Percentiles rank a stretch among this genome's conserved stretches.
Conservation (phyloP, 495 filamentous ascomycete species). For the Bombardia bombarda region DNA sequence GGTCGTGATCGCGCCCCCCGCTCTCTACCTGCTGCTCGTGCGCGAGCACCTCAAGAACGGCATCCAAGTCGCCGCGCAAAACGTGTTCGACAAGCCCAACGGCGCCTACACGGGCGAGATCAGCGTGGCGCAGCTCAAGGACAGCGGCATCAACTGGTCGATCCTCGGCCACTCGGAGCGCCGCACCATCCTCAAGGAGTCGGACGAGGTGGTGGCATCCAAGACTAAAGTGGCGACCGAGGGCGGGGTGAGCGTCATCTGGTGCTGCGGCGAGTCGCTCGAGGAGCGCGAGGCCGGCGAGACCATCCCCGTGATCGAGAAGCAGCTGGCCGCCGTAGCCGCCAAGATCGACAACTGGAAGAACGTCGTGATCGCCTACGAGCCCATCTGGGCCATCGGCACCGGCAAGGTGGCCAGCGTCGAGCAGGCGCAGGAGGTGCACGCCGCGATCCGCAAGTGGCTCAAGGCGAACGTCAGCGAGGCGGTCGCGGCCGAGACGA, state of each 20-base stretch:
- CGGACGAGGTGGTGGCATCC: conserved; percentile 75
- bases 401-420: conserved; percentile 95
- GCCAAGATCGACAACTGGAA: conserved; percentile 74
- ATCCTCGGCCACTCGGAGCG: conserved; percentile 92
- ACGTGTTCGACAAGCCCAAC: conserved; percentile 93
- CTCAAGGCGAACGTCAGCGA: conserved; percentile 63
- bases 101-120: conserved; percentile 98
- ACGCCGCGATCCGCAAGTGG: conserved; percentile 88
- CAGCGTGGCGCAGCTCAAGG: conserved; percentile 79
- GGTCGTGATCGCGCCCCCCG: conserved; percentile 86
- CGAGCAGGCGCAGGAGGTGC: conserved; percentile 90
- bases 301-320: conserved; percentile 86
- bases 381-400: conserved; percentile 99
- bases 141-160: conserved; percentile 78
- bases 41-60: conserved; percentile 55
- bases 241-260: conserved; percentile 80
- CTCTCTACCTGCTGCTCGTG: conserved; percentile 82
- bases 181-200: conserved; percentile 76
- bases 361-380: conserved; percentile 94
- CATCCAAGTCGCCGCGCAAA: conserved; percentile 83
- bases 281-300: conserved; percentile 82
- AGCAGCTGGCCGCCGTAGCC: conserved; percentile 61
- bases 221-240: conserved; percentile 90
- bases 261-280: conserved; percentile 92
- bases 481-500: conserved; percentile 65